These are phyloP conservation scores for Mycosphaerella sp. DNA, from an alignment of 2,329 filamentous ascomycete species.

Conservation along the genomic window DNA sequence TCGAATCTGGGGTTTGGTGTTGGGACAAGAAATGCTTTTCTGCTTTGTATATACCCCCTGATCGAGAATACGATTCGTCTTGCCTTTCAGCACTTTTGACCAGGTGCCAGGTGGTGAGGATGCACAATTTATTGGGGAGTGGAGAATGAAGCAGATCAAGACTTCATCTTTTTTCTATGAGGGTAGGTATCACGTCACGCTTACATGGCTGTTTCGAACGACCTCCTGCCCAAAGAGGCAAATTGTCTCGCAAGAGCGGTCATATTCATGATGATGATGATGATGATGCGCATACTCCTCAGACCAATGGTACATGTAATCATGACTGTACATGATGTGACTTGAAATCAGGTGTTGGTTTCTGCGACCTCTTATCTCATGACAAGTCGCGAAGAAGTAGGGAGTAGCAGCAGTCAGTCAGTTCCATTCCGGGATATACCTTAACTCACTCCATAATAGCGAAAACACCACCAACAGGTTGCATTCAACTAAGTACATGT, in stretches of 20 bases:
- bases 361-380: too few relatives aligned
- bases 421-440: too few relatives aligned
- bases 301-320: neutral
- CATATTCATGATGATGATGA: neutral
- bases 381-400: too few relatives aligned
- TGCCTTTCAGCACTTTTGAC: neutral
- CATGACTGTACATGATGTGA: too few relatives aligned
- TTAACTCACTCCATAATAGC: too few relatives aligned
- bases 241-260: neutral
- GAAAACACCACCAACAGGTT: too few relatives aligned
- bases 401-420: too few relatives aligned
- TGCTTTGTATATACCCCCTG: neutral
- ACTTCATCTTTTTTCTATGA: too few relatives aligned
- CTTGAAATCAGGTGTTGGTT: too few relatives aligned
- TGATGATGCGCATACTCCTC: neutral
- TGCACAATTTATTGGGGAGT: neutral
- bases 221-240: neutral
- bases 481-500: too few relatives aligned
- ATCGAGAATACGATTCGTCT: neutral
- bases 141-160: neutral
- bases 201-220: neutral
- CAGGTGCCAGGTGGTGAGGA: neutral
- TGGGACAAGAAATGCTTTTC: neutral
- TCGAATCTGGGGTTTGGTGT: neutral
- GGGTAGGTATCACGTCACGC: neutral